Base-by-base conservation (phyloP, 768 basidiomycete genomes). In the Inosperma sp. region DNA sequence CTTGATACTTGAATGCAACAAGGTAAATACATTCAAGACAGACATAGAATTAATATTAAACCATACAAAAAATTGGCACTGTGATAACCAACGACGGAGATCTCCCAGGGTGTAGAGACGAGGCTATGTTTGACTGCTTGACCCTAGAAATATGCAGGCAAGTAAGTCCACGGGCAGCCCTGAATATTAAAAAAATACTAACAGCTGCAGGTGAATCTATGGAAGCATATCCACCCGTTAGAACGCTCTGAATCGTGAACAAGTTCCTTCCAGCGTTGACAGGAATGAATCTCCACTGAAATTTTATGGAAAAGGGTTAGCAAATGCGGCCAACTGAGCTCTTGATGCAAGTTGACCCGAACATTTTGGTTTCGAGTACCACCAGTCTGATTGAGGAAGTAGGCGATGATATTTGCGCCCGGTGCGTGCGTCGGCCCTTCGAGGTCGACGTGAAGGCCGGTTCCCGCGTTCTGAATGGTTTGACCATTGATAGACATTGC, bases 291-390 rank as follows among this genome's bases (percentile, higher is more conserved):
- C 40, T 22, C 40, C 40, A 42, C 40, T 42, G 40, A 10, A 25
- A 23, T 6, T 22, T 1, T 13, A 22, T 14, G 39, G 2, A 26
- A n/a, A 26, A 6, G 14, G 22, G 16, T 42, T 16, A 42, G 40
- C 23, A 26, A 42, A 26, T 26, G n/a, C 23, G 3, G 27, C 22
- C 21, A n/a, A n/a, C n/a, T n/a, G n/a, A n/a, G n/a, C n/a, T n/a
- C n/a, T n/a, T 14, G 10, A 40, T 22, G 8, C 10, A 40, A 26
- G 27, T 42, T n/a, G 2, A 26, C 17, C 27, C 40, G 17, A 40
- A 42, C 40, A n/a, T 42, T 26, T 42, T 42, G 40, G 40, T 26
- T 42, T 42, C 25, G 14, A 10, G 40, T 26, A 14, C 40, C 40
- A 42, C 14, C 6, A 8, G 40, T 6, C 23, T 26, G 39, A 26